Conservation (phyloP, 2,329 filamentous ascomycete species). For the Chrysoporthe cubensis region DNA sequence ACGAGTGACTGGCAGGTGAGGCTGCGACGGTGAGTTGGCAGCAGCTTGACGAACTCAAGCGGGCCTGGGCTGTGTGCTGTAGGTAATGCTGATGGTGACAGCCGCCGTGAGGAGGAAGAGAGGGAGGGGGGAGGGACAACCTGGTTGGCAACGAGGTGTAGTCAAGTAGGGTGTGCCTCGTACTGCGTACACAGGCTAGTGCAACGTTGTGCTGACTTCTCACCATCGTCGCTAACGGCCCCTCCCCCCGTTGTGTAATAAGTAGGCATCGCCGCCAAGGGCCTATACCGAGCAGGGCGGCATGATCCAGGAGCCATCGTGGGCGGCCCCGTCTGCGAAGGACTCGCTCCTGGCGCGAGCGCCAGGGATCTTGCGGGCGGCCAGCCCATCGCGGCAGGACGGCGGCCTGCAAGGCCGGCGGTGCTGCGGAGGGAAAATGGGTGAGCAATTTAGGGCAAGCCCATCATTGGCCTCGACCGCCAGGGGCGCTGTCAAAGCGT, state of each 20-base stretch:
- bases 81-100: conserved; percentile 9
- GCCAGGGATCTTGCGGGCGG: neutral
- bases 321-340: too few species aligned
- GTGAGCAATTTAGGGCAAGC: neutral
- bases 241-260: neutral
- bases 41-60: conserved; percentile 12
- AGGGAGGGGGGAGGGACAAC: conserved; percentile 5
- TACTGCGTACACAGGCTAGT: conserved; percentile 15
- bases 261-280: neutral
- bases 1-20: conserved; percentile 25
- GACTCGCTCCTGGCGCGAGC: too few species aligned
- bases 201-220: conserved; percentile 9
- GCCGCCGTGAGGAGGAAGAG: conserved; percentile 1
- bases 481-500: neutral
- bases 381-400: conserved; percentile 12
- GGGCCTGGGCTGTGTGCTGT: conserved; percentile 5
- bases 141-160: conserved; percentile 2
- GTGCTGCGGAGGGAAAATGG: conserved; percentile 1
- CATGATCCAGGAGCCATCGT: neutral
- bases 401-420: too few species aligned
- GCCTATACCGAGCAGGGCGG: neutral
- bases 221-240: conserved; percentile 6
- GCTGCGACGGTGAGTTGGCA: conserved; percentile 23
- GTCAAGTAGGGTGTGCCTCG: conserved; percentile 20
- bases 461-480: conserved; percentile 8